Evolutionary conservation across 2,329 filamentous ascomycete species (phyloP), one percentile per base, ranked within the genome.

Genomic region (Apiospora rasikravindrae): DNA sequence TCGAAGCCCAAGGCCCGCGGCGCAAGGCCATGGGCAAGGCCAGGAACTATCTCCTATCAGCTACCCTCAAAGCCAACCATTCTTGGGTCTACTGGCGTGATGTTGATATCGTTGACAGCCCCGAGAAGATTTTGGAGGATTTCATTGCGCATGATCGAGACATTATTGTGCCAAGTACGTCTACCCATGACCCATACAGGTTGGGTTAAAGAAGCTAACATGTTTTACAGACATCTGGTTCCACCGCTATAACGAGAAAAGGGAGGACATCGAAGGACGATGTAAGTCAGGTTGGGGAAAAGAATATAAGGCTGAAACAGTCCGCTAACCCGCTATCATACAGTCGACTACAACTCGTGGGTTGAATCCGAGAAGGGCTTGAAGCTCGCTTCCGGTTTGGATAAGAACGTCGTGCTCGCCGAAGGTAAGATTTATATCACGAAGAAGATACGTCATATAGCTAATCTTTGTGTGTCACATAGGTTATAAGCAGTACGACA

Each of bases 71-170:
- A 85, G 91, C 95, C 0, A 95, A 98, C 74, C 96, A 99, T 81
- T 96, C 95, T 11, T 99, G 96, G 96, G 95, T 98, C 11, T 98
- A 98, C 83, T 99, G 96, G 96, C 91, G 96, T 73, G 96, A 99
- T 81, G 95, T 98, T 69, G 96, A 99, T 82, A 98, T 99, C 77
- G 91, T 94, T 67, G 95, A 99, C 80, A 97, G 93, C 81, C 94
- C 96, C 1, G 88, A 89, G 75, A 92, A 89, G 79, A 97, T 99
- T 73, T 87, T 99, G 45, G 95, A 99, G 84, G 96, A 99, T 79
- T 97, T 99, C 77, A 93, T 97, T 78, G 94, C 94, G 26, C 96
- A 98, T 79, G 94, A 99, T 82, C 91, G 92, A 80, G 96, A 99
- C 82, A 90, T 99, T 73, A 85, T 99, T 72, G 96, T 98, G 77